phyloP scores from a whole-genome alignment of 2,329 filamentous ascomycete species.

The Exophiala aquamarina region DNA sequence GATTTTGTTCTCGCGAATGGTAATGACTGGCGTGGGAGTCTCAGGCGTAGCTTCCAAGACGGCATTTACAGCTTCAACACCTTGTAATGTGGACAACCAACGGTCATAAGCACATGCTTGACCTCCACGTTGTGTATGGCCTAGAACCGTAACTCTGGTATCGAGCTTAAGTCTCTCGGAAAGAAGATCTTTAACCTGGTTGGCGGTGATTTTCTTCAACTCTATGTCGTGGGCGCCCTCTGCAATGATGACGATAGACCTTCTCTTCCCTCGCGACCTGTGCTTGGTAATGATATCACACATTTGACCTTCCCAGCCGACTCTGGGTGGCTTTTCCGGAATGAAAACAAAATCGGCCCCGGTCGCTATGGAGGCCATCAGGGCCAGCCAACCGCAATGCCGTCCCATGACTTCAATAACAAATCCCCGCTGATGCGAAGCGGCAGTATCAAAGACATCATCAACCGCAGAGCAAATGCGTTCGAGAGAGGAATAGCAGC shows the following conservation, averaged over 20 bases:
- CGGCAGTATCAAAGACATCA: conserved; percentile 88
- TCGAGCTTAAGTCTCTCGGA: conserved; percentile 78
- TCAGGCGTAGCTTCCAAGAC: conserved; percentile 86
- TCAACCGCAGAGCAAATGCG: conserved; percentile 96
- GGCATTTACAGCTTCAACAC: conserved; percentile 89
- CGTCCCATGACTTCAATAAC: conserved; percentile 98
- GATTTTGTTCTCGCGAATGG: conserved; percentile 97
- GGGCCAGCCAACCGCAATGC: conserved; percentile 94
- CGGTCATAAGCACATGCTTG: conserved; percentile 91
- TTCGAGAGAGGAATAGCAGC: conserved; percentile 88
- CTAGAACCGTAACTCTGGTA: conserved; percentile 90
- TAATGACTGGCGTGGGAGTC: conserved; percentile 90
- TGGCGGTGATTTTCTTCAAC: conserved; percentile 78
- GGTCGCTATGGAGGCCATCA: conserved; percentile 93
- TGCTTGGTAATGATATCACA: conserved; percentile 75
- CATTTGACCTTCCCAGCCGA: conserved; percentile 91
- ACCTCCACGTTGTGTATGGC: conserved; percentile 95
- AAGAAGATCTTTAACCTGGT: conserved; percentile 84
- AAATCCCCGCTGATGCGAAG: conserved; percentile 93
- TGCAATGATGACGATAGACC: conserved; percentile 96
- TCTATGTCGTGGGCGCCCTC: conserved; percentile 87
- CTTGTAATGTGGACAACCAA: conserved; percentile 88
- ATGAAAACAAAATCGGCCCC: conserved; percentile 97
- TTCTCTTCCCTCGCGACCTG: conserved; percentile 83
- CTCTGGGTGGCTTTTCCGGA: conserved; percentile 83